Conservation (phyloP, 495 filamentous ascomycete genomes). For the Hypoxylon subgilvum region DNA sequence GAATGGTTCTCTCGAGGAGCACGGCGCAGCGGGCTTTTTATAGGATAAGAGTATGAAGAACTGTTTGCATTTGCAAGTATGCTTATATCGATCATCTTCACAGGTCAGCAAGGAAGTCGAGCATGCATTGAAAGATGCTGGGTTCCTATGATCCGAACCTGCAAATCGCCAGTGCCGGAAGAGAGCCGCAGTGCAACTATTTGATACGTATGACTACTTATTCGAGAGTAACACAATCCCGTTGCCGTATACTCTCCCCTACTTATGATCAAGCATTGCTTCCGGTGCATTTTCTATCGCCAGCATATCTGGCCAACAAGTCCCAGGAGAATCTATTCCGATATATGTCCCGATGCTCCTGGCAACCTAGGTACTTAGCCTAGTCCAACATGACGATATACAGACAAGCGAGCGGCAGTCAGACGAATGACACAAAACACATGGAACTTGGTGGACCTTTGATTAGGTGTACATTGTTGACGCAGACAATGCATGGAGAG, state of each 20-base stretch:
- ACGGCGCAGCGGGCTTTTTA: conserved; percentile 32
- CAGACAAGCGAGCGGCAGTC: conserved; percentile 11
- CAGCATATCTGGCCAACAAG: conserved; percentile 6
- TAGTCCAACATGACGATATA: conserved; percentile 3
- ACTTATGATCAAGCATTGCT: conserved; percentile 3
- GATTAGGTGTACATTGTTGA: conserved; percentile 11
- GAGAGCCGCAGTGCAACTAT: conserved; percentile 18
- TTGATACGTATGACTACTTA: conserved; percentile 20
- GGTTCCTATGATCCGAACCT: conserved; percentile 45
- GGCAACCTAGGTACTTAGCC: too few relatives aligned
- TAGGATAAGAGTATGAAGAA: conserved; percentile 23
- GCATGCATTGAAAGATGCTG: conserved; percentile 45
- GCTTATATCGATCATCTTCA: conserved; percentile 41
- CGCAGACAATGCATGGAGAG: conserved; percentile 8
- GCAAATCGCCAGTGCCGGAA: conserved; percentile 1
- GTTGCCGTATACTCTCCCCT: not conserved
- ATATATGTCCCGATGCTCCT: not conserved
- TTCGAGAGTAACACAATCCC: conserved; percentile 19
- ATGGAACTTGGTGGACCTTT: not conserved
- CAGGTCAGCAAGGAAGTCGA: conserved; percentile 47
- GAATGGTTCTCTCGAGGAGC: conserved; percentile 14
- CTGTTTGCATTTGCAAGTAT: conserved; percentile 34
- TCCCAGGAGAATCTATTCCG: conserved; percentile 1
- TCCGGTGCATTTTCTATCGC: not conserved
- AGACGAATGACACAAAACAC: conserved; percentile 7